Base-by-base conservation (phyloP, 108 stramenopile genomes). In the Cyclostephanos invisitatus region DNA sequence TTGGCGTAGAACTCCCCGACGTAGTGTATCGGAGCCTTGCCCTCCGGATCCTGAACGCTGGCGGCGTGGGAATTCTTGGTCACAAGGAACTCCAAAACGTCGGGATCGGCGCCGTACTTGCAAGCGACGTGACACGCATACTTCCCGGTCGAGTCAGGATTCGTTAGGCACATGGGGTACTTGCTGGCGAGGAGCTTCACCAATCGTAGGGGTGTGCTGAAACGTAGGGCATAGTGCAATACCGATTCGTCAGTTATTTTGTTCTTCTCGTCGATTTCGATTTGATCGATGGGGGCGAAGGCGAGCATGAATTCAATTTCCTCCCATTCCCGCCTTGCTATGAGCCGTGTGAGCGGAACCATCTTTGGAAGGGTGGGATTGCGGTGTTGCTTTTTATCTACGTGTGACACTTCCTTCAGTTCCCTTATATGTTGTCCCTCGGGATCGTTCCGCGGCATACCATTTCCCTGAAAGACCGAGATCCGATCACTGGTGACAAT, bases 11-110 rank as follows among this genome's bases (percentile, higher is more conserved):
- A 81, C 57, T 81, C 71, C 6, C 38, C 80, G 48, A 73, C 76
- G 37, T 81, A 81, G 44, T 83, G 82, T 29, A 83, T 74, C 36
- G 82, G 82, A 47, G 77, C 64, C 62, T 79, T 83, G n/a, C 82
- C 77, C 2, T n/a, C 28, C 18, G 42, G 53, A 55, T 83, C 82
- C 28, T 67, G 73, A 18, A 72, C 58, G 27, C 77, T 67, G 11
- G 82, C 77, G 24, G 82, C 82, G 24, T 72, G 49, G 20, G 29
- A 18, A 40, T 83, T 77, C 61, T 51, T 40, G 17, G 47, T 51
- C 18, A 77, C 62, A 14, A 83, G 20, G 25, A 40, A 83, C 17
- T 72, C 40, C 27, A 83, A 63, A 9, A 83, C 82, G 15, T 38
- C n/a, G 7, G 78, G 78, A 36, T 27, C 15, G n/a, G 82, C 78